These are phyloP conservation scores for Asclepias syriaca DNA, from an alignment of 257 asterid genomes.

Conservation along the genomic window DNA sequence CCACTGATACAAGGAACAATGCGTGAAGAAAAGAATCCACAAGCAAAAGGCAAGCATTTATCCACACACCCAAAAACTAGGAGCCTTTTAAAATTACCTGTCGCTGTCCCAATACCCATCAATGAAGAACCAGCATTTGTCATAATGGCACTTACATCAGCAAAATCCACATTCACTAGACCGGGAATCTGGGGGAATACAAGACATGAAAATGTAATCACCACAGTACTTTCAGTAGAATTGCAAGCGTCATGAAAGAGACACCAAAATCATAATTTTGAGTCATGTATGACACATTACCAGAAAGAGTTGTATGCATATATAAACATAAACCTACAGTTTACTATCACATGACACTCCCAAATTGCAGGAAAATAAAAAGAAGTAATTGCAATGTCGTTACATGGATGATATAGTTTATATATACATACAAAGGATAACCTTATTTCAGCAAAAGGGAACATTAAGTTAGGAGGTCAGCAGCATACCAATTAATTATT, in stretches of 20 bases:
- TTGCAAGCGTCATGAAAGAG: background rate
- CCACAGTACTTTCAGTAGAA: background rate
- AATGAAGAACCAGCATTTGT: conserved; percentile 90
- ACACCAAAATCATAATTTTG: background rate
- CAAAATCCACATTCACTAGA: conserved; percentile 92
- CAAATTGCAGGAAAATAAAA: background rate
- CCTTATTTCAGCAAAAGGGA: background rate
- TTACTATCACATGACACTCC: background rate
- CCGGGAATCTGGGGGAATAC: conserved; percentile 75
- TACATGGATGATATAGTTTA: background rate
- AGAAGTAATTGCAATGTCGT: background rate
- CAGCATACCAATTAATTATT: background rate
- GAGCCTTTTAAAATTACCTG: conserved; percentile 48
- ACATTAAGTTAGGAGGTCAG: background rate
- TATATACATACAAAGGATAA: background rate
- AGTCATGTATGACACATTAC: background rate
- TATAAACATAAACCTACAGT: background rate
- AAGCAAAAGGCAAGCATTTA: background rate
- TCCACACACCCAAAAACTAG: background rate
- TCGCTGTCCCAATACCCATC: conserved; percentile 96
- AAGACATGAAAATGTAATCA: conserved; percentile 15
- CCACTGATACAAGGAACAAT: background rate
- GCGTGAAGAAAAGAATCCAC: background rate
- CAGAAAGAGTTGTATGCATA: background rate
- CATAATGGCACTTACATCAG: conserved; percentile 97